Evolutionary conservation across 768 basidiomycete species (phyloP).

Genomic region (Russula abietina): DNA sequence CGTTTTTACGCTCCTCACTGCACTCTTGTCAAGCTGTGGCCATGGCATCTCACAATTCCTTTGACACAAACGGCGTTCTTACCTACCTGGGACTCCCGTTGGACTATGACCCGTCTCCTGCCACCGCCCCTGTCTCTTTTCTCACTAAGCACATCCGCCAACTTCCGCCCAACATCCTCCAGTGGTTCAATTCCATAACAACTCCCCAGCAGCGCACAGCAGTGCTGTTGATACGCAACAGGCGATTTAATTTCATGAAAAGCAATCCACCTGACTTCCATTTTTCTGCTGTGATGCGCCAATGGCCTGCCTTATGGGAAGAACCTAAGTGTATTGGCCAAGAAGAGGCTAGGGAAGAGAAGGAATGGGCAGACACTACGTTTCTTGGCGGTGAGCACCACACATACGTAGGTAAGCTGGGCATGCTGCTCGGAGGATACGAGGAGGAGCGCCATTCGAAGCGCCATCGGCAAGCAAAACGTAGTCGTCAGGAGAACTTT

Average conservation of each 20-base stretch:
- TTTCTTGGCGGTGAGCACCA: constrained; percentile 51
- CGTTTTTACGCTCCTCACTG: too few species aligned
- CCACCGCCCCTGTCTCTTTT: constrained; percentile 53
- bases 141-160: constrained; percentile 50
- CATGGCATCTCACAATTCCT: constrained; percentile 6
- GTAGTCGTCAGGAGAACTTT: constrained; percentile 41
- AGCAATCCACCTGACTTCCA: constrained; percentile 50
- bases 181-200: constrained; percentile 37
- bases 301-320: constrained; percentile 67
- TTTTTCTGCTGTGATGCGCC: constrained; percentile 45
- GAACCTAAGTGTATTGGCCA: constrained; percentile 45
- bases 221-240: constrained; percentile 62
- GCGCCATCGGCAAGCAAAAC: constrained; percentile 44
- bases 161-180: constrained; percentile 61
- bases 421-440: constrained; percentile 57
- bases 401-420: constrained; percentile 66
- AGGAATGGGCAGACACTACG: constrained; percentile 54
- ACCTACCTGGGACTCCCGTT: constrained; percentile 52
- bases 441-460: constrained; percentile 76
- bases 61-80: constrained; percentile 32
- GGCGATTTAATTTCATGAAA: constrained; percentile 57
- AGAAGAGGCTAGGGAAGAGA: constrained; percentile 60
- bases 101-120: constrained; percentile 57
- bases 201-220: constrained; percentile 60
- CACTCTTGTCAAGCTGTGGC: background rate